phyloP scores from a whole-genome alignment of 2,329 filamentous ascomycete species.

The Diaporthe vexans region DNA sequence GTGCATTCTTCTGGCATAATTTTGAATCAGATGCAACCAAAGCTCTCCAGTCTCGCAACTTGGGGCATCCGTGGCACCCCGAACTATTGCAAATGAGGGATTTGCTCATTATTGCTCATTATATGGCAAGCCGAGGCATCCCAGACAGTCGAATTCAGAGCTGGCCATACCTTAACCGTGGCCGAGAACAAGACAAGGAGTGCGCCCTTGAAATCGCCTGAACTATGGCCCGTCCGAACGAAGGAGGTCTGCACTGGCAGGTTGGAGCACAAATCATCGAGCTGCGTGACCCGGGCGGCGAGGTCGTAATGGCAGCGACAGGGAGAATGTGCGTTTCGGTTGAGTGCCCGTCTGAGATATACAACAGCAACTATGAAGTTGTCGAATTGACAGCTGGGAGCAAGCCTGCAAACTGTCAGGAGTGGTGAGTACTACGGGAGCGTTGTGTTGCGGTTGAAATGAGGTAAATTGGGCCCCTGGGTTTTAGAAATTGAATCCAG shows the following conservation, averaged over 20 bases:
- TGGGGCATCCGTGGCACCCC: too few relatives aligned
- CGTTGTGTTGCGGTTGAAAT: background rate
- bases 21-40: too few relatives aligned
- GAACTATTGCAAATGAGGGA: too few relatives aligned
- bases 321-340: background rate
- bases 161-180: background rate
- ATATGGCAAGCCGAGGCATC: too few relatives aligned
- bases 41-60: too few relatives aligned
- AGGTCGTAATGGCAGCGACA: background rate
- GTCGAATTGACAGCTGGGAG: background rate
- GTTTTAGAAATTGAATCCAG: too few relatives aligned
- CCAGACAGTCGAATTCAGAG: too few relatives aligned
- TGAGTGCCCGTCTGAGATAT: background rate
- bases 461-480: background rate
- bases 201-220: background rate
- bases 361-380: background rate
- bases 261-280: background rate
- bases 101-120: too few relatives aligned
- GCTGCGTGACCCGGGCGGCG: background rate
- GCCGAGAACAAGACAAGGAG: background rate
- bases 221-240: background rate
- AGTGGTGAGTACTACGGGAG: background rate
- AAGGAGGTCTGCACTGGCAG: background rate
- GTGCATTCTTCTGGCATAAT: too few relatives aligned
- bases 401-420: background rate